Conservation (phyloP, 306 rosid species). For the Geum urbanum region DNA sequence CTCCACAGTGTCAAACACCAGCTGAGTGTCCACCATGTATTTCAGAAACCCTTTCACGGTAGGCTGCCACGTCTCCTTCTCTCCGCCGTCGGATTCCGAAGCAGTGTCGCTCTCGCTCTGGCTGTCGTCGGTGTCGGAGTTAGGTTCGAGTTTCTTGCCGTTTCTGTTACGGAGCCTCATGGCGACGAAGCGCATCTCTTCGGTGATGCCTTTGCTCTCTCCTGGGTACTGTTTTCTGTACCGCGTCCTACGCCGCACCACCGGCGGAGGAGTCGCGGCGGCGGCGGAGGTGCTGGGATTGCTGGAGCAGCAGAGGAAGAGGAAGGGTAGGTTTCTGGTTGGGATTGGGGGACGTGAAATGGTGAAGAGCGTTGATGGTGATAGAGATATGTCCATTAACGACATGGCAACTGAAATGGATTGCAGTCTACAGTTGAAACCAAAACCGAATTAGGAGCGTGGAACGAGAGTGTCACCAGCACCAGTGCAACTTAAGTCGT, state of each 20-base stretch:
- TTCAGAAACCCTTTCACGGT: constrained; percentile 54
- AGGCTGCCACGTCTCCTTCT: constrained; percentile 54
- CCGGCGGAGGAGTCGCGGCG: constrained; percentile 23
- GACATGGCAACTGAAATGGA: constrained; percentile 23
- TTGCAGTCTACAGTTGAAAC: no score
- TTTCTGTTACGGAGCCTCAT: constrained; percentile 67
- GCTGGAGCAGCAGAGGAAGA: background rate
- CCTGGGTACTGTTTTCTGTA: constrained; percentile 73
- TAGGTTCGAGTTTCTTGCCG: constrained; percentile 27
- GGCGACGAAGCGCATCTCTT: constrained; percentile 92
- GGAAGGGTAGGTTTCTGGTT: background rate
- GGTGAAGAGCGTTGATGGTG: constrained; percentile 7
- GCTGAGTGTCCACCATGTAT: constrained; percentile 68
- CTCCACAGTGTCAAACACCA: constrained; percentile 65
- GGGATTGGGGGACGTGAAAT: constrained; percentile 8
- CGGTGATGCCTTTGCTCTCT: constrained; percentile 72
- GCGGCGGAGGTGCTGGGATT: background rate
- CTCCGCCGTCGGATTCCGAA: constrained; percentile 18
- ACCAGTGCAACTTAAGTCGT: no score
- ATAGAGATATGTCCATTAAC: constrained; percentile 31
- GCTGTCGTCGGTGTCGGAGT: constrained; percentile 4
- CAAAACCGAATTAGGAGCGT: no score
- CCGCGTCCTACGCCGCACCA: constrained; percentile 43
- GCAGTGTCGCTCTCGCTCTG: background rate
- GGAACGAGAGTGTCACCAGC: no score